A percentile compares a stretch with the other conserved stretches of the same genome.
Evolutionary conservation across 306 rosid species (phyloP).

Genomic region (Benincasa hispida): DNA sequence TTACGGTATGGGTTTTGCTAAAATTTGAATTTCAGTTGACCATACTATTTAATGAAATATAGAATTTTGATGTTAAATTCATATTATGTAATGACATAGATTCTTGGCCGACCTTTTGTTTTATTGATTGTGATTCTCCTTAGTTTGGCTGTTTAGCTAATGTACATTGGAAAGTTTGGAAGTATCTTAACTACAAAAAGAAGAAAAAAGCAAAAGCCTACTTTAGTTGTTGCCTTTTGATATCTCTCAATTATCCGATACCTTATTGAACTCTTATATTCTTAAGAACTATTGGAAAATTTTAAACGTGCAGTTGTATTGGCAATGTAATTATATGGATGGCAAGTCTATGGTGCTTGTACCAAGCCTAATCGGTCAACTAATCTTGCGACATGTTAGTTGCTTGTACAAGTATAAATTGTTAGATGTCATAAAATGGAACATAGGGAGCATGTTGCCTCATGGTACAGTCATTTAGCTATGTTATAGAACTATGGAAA

Average conservation of each 20-base stretch:
- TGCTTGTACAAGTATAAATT: neutral
- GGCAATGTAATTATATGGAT: neutral
- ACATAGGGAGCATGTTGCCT: neutral
- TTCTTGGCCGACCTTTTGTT: neutral
- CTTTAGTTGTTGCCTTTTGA: neutral
- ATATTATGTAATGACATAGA: neutral
- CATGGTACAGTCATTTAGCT: neutral
- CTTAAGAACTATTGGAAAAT: neutral
- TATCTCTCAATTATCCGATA: neutral
- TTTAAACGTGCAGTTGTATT: neutral
- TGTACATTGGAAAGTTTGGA: neutral
- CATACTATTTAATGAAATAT: neutral
- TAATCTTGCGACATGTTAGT: neutral
- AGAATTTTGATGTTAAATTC: neutral
- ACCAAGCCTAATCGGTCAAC: neutral
- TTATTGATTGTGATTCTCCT: neutral
- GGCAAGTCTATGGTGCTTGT: neutral
- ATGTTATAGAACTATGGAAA: neutral
- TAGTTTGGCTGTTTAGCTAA: neutral
- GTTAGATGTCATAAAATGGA: neutral
- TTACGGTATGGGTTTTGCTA: constrained; percentile 39
- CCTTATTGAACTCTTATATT: neutral
- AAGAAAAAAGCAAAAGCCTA: neutral
- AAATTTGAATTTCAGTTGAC: constrained; percentile 4
- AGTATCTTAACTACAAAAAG: neutral